Percentiles rank a stretch among this genome's conserved stretches.
Conservation (phyloP, 345 rosid genomes). For the Noccaea bulbosa region DNA sequence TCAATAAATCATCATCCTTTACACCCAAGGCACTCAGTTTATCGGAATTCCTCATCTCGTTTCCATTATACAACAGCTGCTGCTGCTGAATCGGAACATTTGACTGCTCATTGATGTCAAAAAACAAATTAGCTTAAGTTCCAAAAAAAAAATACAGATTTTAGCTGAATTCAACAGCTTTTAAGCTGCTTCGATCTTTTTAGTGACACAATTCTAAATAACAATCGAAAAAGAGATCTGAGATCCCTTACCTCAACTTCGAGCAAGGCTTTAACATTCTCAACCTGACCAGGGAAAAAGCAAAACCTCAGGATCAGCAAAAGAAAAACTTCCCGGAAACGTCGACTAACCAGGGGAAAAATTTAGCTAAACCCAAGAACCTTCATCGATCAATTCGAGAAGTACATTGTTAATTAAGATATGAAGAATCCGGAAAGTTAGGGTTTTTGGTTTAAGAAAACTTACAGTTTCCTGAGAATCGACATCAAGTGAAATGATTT, state of each 20-base stretch:
- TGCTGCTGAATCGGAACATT: conserved; percentile 83
- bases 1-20: conserved; percentile 87
- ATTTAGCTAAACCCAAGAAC: conserved; percentile 14
- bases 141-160: conserved; percentile 38
- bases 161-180: not conserved
- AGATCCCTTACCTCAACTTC: conserved; percentile 84
- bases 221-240: conserved; percentile 35
- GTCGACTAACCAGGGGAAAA: not conserved
- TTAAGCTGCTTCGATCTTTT: conserved; percentile 1
- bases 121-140: conserved; percentile 22
- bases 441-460: conserved; percentile 25
- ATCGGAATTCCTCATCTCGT: conserved; percentile 72
- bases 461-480: conserved; percentile 84
- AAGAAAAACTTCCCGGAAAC: not conserved
- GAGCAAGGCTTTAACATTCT: conserved; percentile 92
- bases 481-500: conserved; percentile 76
- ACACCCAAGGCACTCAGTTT: conserved; percentile 86
- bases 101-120: conserved; percentile 56
- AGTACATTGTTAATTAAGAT: conserved; percentile 38
- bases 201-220: conserved; percentile 4
- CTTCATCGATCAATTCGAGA: conserved; percentile 23
- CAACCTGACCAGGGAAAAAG: conserved; percentile 66
- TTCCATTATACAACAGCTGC: conserved; percentile 84
- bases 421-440: conserved; percentile 36
- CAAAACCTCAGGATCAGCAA: conserved; percentile 11